phyloP scores from a whole-genome alignment of 352 stramenopile species.

The Globisporangium uncinulatum region DNA sequence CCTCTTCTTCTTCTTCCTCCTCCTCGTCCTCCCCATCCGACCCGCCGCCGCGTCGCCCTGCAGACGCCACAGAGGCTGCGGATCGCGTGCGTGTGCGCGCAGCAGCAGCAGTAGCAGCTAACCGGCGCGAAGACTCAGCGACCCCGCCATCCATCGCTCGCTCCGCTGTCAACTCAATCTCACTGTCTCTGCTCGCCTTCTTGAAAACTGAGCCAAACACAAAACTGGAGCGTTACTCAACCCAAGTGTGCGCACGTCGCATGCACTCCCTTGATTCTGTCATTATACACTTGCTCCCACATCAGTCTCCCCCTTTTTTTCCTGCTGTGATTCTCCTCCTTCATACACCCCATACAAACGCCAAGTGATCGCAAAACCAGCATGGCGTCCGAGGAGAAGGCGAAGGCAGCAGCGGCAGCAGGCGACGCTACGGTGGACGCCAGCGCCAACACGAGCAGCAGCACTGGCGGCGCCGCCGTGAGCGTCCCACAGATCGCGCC shows the following conservation, averaged over 20 bases:
- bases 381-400: constrained; percentile 18
- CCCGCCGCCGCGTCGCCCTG: neutral
- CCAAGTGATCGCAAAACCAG: neutral
- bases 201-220: no score
- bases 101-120: constrained; percentile 11
- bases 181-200: no score
- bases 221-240: no score
- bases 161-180: neutral
- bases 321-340: no score
- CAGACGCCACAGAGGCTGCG: neutral
- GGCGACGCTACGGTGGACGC: constrained; percentile 5
- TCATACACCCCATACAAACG: no score
- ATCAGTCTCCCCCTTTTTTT: no score
- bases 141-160: neutral
- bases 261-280: neutral
- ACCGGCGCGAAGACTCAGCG: constrained; percentile 16
- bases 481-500: constrained; percentile 84
- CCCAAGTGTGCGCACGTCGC: neutral
- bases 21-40: constrained; percentile 33
- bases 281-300: neutral
- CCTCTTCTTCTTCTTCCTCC: constrained; percentile 49
- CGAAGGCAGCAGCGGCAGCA: constrained; percentile 2
- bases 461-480: constrained; percentile 17
- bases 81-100: constrained; percentile 6
- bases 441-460: constrained; percentile 11